Conservation (phyloP, 2,329 filamentous ascomycete genomes). For the Rosellinia necatrix region DNA sequence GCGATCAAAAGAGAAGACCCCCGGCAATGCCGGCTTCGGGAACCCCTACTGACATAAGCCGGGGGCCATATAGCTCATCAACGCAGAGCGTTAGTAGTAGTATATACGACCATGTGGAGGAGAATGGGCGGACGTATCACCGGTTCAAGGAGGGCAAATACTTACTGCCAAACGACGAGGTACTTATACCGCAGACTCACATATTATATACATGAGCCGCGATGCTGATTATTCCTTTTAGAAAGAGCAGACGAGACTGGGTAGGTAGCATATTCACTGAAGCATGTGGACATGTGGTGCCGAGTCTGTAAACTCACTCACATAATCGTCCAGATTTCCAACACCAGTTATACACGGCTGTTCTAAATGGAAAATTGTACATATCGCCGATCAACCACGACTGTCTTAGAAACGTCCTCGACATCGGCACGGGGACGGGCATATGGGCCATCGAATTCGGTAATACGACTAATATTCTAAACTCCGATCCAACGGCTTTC, state of each 20-base stretch:
- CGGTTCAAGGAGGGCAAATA: slow-evolving; percentile 37
- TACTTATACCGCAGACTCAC: neutral
- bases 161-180: slow-evolving; percentile 36
- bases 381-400: slow-evolving; percentile 29
- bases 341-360: slow-evolving; percentile 33
- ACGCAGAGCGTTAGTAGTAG: slow-evolving; percentile 30
- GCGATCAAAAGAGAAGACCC: neutral
- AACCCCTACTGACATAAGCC: slow-evolving; percentile 8
- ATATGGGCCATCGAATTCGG: slow-evolving; percentile 35
- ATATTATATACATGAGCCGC: neutral
- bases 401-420: slow-evolving; percentile 22
- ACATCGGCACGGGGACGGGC: slow-evolving; percentile 32
- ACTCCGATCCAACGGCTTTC: too few relatives aligned
- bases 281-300: neutral
- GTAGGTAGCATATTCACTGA: slow-evolving; percentile 12
- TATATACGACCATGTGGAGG: slow-evolving; percentile 32
- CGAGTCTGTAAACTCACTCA: neutral
- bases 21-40: neutral
- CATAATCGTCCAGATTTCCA: slow-evolving; percentile 32
- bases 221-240: slow-evolving; percentile 7
- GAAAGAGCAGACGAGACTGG: slow-evolving; percentile 33
- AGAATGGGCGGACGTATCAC: slow-evolving; percentile 37
- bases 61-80: slow-evolving; percentile 28
- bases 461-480: neutral
- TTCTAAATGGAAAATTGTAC: slow-evolving; percentile 31